Evolutionary conservation across 2,329 filamentous ascomycete genomes (phyloP).

Genomic region (Sclerotinia subarctica): DNA sequence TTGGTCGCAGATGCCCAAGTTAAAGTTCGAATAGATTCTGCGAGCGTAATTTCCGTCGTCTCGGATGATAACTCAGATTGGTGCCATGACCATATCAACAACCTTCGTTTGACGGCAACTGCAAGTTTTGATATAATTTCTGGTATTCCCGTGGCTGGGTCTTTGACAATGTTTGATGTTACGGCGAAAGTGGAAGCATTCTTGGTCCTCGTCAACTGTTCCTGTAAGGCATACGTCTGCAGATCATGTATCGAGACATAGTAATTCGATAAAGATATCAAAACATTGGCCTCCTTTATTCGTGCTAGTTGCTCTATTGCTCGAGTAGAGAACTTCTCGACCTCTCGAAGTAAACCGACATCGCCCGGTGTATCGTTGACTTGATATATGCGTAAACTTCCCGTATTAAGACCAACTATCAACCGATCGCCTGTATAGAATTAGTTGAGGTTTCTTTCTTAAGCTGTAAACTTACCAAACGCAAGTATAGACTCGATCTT

Average conservation of each 20-base stretch:
- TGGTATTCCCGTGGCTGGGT: constrained; percentile 79
- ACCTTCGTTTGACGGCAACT: constrained; percentile 86
- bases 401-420: constrained; percentile 87
- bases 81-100: constrained; percentile 93
- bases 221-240: constrained; percentile 76
- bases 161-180: constrained; percentile 92
- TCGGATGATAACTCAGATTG: constrained; percentile 82
- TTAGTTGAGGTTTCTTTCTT: constrained; percentile 23
- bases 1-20: constrained; percentile 89
- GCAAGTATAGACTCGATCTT: constrained; percentile 95
- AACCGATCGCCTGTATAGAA: constrained; percentile 70
- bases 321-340: constrained; percentile 89
- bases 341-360: constrained; percentile 83
- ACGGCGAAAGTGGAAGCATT: constrained; percentile 89
- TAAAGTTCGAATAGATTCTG: constrained; percentile 81
- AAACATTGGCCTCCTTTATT: constrained; percentile 89
- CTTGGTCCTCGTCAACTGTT: constrained; percentile 76
- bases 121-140: constrained; percentile 89
- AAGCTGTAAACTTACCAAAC: constrained; percentile 58
- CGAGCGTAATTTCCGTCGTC: constrained; percentile 70
- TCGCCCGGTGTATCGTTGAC: constrained; percentile 65
- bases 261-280: constrained; percentile 88
- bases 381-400: constrained; percentile 84
- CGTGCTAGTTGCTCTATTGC: constrained; percentile 91
- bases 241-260: constrained; percentile 88